Evolutionary conservation across 1,284 basidiomycete species (phyloP).

Genomic region (Puccinia horiana): DNA sequence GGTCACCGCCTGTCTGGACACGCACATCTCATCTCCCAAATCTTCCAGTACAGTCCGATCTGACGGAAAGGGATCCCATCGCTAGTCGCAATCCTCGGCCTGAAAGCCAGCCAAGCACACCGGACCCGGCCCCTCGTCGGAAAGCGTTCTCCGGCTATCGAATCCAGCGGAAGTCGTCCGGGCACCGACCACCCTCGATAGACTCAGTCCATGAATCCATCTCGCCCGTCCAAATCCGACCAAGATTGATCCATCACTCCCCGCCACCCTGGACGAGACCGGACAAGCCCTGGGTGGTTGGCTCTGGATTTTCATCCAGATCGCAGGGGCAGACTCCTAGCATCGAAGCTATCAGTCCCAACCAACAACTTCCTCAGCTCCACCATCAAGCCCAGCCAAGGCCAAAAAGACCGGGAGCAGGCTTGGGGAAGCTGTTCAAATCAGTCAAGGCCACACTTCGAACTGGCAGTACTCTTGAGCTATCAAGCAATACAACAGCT

Average conservation of each 20-base stretch:
- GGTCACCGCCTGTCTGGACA: not conserved
- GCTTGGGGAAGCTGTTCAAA: constrained; percentile 24
- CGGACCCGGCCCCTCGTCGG: not conserved
- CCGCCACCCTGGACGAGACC: constrained; percentile 9
- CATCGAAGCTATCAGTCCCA: constrained; percentile 8
- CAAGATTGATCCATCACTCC: constrained; percentile 2
- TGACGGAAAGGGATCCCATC: not conserved
- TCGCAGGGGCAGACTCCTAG: not conserved
- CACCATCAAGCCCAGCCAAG: constrained; percentile 2
- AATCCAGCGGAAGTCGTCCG: not conserved
- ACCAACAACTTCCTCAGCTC: not conserved
- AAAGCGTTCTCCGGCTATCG: not conserved
- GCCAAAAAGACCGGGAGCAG: not conserved
- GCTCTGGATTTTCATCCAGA: constrained; percentile 5
- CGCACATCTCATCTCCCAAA: not conserved
- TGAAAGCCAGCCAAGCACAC: not conserved
- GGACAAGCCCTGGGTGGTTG: not conserved
- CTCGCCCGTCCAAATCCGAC: not conserved
- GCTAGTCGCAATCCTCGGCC: not conserved
- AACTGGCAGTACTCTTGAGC: not conserved
- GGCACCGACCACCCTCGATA: not conserved
- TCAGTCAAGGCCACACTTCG: constrained; percentile 13
- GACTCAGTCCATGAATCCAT: not conserved
- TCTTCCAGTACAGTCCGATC: not conserved
- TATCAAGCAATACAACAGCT: not conserved